Base-by-base conservation (phyloP, 345 rosid species). In the Gossypium australe region DNA sequence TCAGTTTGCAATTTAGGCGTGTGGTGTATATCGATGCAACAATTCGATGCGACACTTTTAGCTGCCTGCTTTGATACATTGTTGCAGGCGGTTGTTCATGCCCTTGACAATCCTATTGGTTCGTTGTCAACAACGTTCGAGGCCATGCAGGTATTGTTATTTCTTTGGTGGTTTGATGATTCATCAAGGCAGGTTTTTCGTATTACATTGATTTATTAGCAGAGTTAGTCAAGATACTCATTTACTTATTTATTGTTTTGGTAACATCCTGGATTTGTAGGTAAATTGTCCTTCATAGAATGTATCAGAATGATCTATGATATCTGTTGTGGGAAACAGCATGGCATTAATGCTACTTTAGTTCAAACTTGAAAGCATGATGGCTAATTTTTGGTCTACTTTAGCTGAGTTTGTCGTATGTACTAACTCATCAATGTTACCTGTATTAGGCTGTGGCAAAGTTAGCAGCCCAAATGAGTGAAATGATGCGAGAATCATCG, bases 1-100 rank as follows among this genome's bases (percentile, higher is more conserved):
- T 70, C 87, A 1, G 77, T 85, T 43, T 87, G 90, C 74, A 86
- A 86, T 73, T 72, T 86, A 55, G 88, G 90, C 1, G 75, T 82
- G 49, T 87, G 93, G 90, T 89, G 89, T 70, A 77, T 83, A 78
- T 83, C 93, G 9, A 84, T 87, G 73, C 89, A 89, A 85, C 86
- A 86, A 78, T 79, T 89, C 18, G 55, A 83, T 60, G 82, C 70
- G 1, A 58, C 75, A 11, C 22, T 79, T 64, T 49, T 85, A 18
- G 75, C 74, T 77, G 68, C 67, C 65, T 78, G 77, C 77, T 87
- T 87, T 27, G 55, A 77, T 24, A 60, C 80, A 14, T 34, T 84
- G 52, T 73, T 89, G 79, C 71, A 13, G 44, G 89, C 85, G 16
- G 83, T 83, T 69, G 79, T 87, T 74, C 85, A 84, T 79, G 89